These are phyloP conservation scores for Colletotrichum camelliae DNA, from an alignment of 2,329 filamentous ascomycete species.

Conservation along the genomic window DNA sequence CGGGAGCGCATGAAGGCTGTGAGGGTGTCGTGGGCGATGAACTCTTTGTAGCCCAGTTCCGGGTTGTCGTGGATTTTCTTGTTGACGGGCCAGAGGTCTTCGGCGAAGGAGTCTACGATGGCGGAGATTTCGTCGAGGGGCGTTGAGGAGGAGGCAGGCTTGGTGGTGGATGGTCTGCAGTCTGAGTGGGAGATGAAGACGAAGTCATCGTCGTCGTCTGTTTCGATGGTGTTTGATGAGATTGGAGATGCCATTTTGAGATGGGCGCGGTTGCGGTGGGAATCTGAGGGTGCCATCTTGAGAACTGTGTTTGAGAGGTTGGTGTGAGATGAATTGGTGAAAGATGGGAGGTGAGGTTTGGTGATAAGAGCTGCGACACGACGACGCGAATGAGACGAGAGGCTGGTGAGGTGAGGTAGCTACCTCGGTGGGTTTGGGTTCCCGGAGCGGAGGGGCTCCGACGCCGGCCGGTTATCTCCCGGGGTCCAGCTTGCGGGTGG, in stretches of 20 bases:
- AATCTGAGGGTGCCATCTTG: background rate
- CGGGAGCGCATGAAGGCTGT: slow-evolving; percentile 50
- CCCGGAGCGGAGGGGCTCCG: slow-evolving; percentile 15
- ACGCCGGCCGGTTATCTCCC: slow-evolving; percentile 20
- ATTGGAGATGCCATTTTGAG: background rate
- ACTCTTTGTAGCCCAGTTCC: slow-evolving; percentile 33
- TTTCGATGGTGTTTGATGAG: background rate
- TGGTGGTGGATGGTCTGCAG: background rate
- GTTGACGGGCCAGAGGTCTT: slow-evolving; percentile 21
- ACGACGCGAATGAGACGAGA: background rate
- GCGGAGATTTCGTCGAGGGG: slow-evolving; percentile 8
- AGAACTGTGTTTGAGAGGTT: background rate
- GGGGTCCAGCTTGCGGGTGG: background rate
- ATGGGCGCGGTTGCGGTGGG: background rate
- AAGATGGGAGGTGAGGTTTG: background rate
- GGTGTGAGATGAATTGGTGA: background rate
- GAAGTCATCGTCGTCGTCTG: slow-evolving; percentile 3
- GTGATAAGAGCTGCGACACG: background rate
- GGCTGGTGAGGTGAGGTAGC: background rate
- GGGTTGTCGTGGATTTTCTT: slow-evolving; percentile 29
- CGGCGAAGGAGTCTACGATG: slow-evolving; percentile 3
- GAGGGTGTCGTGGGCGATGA: slow-evolving; percentile 43
- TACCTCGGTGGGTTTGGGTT: background rate
- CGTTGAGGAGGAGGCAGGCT: background rate
- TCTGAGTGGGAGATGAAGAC: slow-evolving; percentile 12